Percentiles rank a stretch among this genome's conserved stretches.
Evolutionary conservation across 2,329 filamentous ascomycete genomes (phyloP).

Genomic region (Xylariaceae sp.): DNA sequence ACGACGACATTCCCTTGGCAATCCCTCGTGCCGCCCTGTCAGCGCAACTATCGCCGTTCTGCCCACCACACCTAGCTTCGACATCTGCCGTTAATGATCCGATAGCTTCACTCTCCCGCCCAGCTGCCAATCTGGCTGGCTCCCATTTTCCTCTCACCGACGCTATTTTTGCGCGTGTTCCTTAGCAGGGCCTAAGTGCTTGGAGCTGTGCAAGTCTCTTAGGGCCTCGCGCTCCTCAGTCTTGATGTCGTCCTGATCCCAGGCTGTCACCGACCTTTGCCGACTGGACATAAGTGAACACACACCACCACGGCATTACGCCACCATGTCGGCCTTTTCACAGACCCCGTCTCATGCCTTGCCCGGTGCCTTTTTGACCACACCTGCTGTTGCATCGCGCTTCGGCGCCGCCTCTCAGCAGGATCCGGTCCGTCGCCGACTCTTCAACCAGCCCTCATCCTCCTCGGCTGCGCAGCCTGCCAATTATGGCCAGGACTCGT

Average conservation of each 20-base stretch:
- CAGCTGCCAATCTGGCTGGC: slow-evolving; percentile 25
- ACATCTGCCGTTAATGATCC: slow-evolving; percentile 29
- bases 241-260: background rate
- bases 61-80: slow-evolving; percentile 2
- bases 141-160: slow-evolving; percentile 16
- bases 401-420: slow-evolving; percentile 35
- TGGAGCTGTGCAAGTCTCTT: too few species aligned
- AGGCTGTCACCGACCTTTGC: background rate
- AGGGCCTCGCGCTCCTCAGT: too few species aligned
- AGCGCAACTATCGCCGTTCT: too few species aligned
- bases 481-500: slow-evolving; percentile 14
- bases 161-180: slow-evolving; percentile 1
- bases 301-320: slow-evolving; percentile 2
- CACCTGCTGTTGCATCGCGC: slow-evolving; percentile 59
- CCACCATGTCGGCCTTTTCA: slow-evolving; percentile 48
- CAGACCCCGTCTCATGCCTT: slow-evolving; percentile 65
- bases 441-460: slow-evolving; percentile 38
- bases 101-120: slow-evolving; percentile 24
- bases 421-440: slow-evolving; percentile 48
- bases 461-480: slow-evolving; percentile 14
- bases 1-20: background rate
- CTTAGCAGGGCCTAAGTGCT: too few species aligned
- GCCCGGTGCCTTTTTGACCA: slow-evolving; percentile 73
- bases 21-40: background rate
- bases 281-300: background rate